Conservation (phyloP, 371 early-diverging fungal species). For the Mortierella sp. region DNA sequence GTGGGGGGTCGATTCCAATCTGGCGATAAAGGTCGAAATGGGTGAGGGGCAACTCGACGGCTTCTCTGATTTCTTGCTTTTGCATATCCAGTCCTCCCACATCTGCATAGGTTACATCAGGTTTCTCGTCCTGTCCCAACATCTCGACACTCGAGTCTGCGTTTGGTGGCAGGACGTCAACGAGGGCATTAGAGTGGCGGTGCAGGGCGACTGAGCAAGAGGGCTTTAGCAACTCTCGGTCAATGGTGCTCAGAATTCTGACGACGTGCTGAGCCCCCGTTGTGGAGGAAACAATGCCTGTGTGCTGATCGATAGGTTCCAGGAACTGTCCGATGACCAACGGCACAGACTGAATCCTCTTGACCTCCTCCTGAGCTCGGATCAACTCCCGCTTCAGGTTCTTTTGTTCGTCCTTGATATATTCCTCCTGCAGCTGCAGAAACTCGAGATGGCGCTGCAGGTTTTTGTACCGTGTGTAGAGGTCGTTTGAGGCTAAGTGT, state of each 20-base stretch:
- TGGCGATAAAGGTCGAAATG: slow-evolving; percentile 99
- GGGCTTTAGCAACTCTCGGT: slow-evolving; percentile 98
- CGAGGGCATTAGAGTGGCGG: slow-evolving; percentile 98
- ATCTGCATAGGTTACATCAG: slow-evolving; percentile 97
- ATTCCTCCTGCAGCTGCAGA: slow-evolving; percentile 98
- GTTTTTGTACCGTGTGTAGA: slow-evolving; percentile 94
- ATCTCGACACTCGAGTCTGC: slow-evolving; percentile 98
- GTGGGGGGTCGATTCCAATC: slow-evolving; percentile 99
- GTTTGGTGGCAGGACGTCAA: slow-evolving; percentile 97
- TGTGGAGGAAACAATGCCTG: slow-evolving; percentile 98
- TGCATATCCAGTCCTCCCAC: slow-evolving; percentile 99
- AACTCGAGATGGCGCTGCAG: slow-evolving; percentile 97
- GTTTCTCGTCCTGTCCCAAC: slow-evolving; percentile 95
- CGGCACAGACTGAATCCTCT: slow-evolving; percentile 99
- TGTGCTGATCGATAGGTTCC: slow-evolving; percentile 98
- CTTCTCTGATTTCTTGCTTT: slow-evolving; percentile 99
- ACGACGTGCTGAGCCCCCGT: slow-evolving; percentile 97
- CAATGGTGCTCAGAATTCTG: slow-evolving; percentile 97
- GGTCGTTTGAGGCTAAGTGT: slow-evolving; percentile 80
- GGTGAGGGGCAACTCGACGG: slow-evolving; percentile 99
- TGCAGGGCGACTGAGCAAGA: slow-evolving; percentile 98
- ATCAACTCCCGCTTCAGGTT: slow-evolving; percentile 97
- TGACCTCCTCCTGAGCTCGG: slow-evolving; percentile 98
- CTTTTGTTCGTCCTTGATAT: slow-evolving; percentile 99
- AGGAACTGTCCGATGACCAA: slow-evolving; percentile 99